These are phyloP conservation scores for Lolium perenne DNA, from an alignment of 176 grass and related monocot genomes.

Conservation along the genomic window DNA sequence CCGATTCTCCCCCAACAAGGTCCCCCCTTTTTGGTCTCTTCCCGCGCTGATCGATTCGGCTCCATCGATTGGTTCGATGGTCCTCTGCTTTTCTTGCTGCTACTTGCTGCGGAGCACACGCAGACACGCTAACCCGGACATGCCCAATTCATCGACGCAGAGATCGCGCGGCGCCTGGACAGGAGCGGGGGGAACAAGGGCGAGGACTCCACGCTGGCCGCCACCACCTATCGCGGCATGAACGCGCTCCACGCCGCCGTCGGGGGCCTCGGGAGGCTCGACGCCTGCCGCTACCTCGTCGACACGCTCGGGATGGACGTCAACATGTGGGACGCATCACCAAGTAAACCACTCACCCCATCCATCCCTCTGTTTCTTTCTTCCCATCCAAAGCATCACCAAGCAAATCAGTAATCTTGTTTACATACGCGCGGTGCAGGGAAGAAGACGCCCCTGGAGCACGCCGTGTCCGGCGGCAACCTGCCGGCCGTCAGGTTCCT, in stretches of 20 bases:
- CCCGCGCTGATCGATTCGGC: too few relatives aligned
- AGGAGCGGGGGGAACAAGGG: background rate
- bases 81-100: too few relatives aligned
- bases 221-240: slow-evolving; percentile 29
- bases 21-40: background rate
- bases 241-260: slow-evolving; percentile 40
- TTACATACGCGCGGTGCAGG: background rate
- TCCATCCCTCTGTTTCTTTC: background rate
- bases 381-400: too few relatives aligned
- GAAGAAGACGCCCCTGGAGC: slow-evolving; percentile 35
- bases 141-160: background rate
- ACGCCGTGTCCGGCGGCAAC: slow-evolving; percentile 30
- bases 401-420: too few relatives aligned
- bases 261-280: background rate
- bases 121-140: too few relatives aligned
- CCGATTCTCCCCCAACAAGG: too few relatives aligned
- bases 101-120: too few relatives aligned
- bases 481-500: slow-evolving; percentile 37
- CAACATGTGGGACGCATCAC: slow-evolving; percentile 21
- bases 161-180: slow-evolving; percentile 29
- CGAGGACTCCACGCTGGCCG: background rate
- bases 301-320: slow-evolving; percentile 31
- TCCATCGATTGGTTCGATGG: too few relatives aligned
- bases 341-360: background rate
- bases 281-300: slow-evolving; percentile 35